Evolutionary conservation across 768 basidiomycete species (phyloP).

Genomic region (Astraeus odoratus): DNA sequence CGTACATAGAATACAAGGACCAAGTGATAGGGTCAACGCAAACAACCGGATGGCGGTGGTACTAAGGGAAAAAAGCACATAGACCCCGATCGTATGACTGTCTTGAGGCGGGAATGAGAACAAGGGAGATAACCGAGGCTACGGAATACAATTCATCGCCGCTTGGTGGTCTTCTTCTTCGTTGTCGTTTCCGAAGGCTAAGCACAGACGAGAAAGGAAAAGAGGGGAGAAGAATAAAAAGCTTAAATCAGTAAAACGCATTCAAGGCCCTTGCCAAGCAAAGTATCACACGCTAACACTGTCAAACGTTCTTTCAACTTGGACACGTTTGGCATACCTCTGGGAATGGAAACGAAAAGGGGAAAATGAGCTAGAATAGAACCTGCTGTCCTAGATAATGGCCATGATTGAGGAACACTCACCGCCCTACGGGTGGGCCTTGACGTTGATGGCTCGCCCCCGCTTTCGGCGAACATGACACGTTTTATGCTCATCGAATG

Average conservation of each 20-base stretch:
- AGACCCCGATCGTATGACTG: background rate
- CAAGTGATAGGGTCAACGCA: too few species aligned
- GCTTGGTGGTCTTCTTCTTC: slow-evolving; percentile 19
- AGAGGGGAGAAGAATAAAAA: too few species aligned
- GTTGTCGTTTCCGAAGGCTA: slow-evolving; percentile 3
- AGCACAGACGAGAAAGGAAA: slow-evolving; percentile 6
- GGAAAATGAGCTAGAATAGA: background rate
- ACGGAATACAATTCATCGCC: slow-evolving; percentile 14
- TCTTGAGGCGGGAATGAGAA: background rate
- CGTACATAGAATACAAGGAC: too few species aligned
- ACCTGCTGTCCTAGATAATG: background rate
- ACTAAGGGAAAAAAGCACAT: background rate
- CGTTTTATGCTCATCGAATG: slow-evolving; percentile 17
- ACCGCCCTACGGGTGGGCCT: slow-evolving; percentile 25
- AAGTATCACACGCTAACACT: slow-evolving; percentile 14
- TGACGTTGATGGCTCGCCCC: slow-evolving; percentile 12
- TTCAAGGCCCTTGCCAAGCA: background rate
- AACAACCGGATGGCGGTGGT: too few species aligned
- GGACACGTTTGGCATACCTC: slow-evolving; percentile 18
- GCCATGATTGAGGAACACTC: background rate
- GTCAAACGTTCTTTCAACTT: slow-evolving; percentile 11
- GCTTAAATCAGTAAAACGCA: slow-evolving; percentile 2
- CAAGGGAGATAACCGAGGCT: background rate
- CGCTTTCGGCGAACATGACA: slow-evolving; percentile 17
- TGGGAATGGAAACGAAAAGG: slow-evolving; percentile 7